A percentile compares a stretch with the other conserved stretches of the same genome.
Evolutionary conservation across 768 basidiomycete species (phyloP).

Genomic region (Nevesoporus exiguus): DNA sequence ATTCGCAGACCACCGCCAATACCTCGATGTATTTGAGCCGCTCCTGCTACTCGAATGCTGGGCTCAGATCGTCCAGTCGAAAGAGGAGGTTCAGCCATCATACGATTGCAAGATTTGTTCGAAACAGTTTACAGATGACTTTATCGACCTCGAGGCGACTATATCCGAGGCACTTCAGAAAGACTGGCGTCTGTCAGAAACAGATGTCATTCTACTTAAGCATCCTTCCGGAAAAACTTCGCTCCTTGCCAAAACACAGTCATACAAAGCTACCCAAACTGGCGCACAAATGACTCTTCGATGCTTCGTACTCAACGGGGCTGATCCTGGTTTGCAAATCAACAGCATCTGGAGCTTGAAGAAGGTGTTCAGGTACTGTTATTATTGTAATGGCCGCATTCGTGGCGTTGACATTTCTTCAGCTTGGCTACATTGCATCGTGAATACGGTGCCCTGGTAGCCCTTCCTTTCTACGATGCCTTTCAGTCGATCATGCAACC

Average conservation of each 20-base stretch:
- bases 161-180: conserved; percentile 57
- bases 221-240: conserved; percentile 51
- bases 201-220: conserved; percentile 79
- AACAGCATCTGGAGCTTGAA: conserved; percentile 68
- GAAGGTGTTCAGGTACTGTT: conserved; percentile 73
- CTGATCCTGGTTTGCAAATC: conserved; percentile 61
- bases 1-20: conserved; percentile 65
- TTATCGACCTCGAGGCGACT: conserved; percentile 72
- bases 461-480: conserved; percentile 79
- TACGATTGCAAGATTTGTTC: conserved; percentile 64
- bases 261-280: conserved; percentile 38
- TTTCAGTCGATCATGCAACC: conserved; percentile 69
- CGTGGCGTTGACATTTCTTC: conserved; percentile 5
- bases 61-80: conserved; percentile 79
- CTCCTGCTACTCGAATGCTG: conserved; percentile 87
- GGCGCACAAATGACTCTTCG: conserved; percentile 60
- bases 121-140: conserved; percentile 74
- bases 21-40: conserved; percentile 76
- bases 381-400: not conserved
- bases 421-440: conserved; percentile 90
- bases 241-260: conserved; percentile 70
- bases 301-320: conserved; percentile 40
- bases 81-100: conserved; percentile 55
- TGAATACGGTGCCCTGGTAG: conserved; percentile 85
- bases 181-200: conserved; percentile 76